Base-by-base conservation (phyloP, 108 stramenopile species). In the Stephanodiscus minutulus region DNA sequence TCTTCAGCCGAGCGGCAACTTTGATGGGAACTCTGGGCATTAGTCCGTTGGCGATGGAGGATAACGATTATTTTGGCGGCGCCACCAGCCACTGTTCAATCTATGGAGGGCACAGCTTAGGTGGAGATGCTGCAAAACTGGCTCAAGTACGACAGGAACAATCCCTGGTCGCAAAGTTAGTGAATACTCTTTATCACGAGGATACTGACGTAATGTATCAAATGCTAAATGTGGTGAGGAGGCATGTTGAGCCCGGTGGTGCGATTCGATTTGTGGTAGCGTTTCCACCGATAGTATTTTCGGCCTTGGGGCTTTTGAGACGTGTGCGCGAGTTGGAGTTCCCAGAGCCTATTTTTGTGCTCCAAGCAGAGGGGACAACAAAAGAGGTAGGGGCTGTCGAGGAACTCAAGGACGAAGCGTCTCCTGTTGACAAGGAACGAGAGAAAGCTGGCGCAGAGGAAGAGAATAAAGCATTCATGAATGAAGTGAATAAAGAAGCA, bases 181-280 rank as follows among this genome's bases (percentile, higher is more conserved):
- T 97, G 29, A 97, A 98, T 76, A 75, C 95, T 35, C 70, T 98
- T 64, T 59, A 88, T 18, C 74, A 85, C 56, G 77, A 85, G 13
- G 95, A 98, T 69, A 97, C 97, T 15, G 97, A 97, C 83, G 68
- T 82, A 10, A 69, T 85, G 25, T 96, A 92, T 73, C 84, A 91
- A 74, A 88, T 97, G 77, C 73, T 96, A 55, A 59, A 65, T 48
- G 72, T 87, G 25, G 92, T 91, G n/a, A 84, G 81, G 72, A 83
- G 81, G 47, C 85, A 85, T 86, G 82, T 91, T 64, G 74, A 77
- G 62, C 50, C 64, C 58, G 91, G 97, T 66, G 68, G 92, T 66
- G 46, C 66, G 64, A 64, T 58, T 62, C 78, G 96, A n/a, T 83
- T 94, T 36, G 73, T 68, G 31, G 70, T 79, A 60, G 95, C 93